These are phyloP conservation scores for Lindgomyces ingoldianus DNA, from an alignment of 495 filamentous ascomycete genomes.

Conservation along the genomic window DNA sequence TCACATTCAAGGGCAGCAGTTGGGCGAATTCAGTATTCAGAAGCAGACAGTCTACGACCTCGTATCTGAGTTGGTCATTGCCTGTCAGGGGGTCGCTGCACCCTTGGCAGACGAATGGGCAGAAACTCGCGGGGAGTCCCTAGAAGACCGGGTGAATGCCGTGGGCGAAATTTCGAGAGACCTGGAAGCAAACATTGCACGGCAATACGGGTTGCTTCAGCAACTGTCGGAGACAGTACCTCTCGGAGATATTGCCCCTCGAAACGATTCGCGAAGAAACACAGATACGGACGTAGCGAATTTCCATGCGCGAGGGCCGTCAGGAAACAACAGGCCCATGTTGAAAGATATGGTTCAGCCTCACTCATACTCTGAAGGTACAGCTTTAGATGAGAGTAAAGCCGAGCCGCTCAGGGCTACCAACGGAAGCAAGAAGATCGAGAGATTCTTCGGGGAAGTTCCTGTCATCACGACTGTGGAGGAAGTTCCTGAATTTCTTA, in stretches of 20 bases:
- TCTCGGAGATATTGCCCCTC: conserved; percentile 49
- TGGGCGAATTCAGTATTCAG: conserved; percentile 82
- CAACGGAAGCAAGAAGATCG: conserved; percentile 75
- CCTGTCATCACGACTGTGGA: conserved; percentile 60
- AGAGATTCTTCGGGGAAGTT: conserved; percentile 86
- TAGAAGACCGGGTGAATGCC: conserved; percentile 83
- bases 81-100: conserved; percentile 83
- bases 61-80: conserved; percentile 81
- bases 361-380: conserved; percentile 67
- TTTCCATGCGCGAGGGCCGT: conserved; percentile 24
- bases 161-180: conserved; percentile 74
- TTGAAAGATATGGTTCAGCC: conserved; percentile 50
- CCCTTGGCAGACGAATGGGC: conserved; percentile 95
- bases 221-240: conserved; percentile 80
- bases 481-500: conserved; percentile 79
- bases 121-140: conserved; percentile 80
- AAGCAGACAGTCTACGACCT: conserved; percentile 93
- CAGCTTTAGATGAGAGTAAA: conserved; percentile 59
- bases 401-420: conserved; percentile 45
- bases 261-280: conserved; percentile 42
- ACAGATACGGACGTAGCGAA: conserved; percentile 27
- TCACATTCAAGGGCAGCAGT: conserved; percentile 75
- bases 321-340: conserved; percentile 37
- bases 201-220: conserved; percentile 83
- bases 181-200: conserved; percentile 81